Evolutionary conservation across 1,139 yeast genomes (phyloP).

Genomic region (Suhomyces terraborum): DNA sequence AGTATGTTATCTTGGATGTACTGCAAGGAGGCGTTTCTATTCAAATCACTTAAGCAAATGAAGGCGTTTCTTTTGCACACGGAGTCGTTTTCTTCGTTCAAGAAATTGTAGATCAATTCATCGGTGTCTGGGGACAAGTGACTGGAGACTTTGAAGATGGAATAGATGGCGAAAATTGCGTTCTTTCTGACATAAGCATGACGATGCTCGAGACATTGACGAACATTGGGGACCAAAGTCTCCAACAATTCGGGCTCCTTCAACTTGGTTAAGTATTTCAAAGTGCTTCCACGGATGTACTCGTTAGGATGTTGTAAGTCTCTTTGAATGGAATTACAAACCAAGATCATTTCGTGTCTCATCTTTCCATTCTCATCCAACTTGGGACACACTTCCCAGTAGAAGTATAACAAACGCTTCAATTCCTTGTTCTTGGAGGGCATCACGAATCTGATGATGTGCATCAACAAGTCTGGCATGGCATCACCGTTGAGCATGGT

Average conservation of each 20-base stretch:
- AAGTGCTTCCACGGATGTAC: constrained; percentile 91
- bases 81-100: constrained; percentile 83
- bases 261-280: constrained; percentile 86
- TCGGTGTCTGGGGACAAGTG: constrained; percentile 95
- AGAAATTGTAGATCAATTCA: constrained; percentile 72
- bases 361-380: constrained; percentile 83
- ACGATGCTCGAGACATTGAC: constrained; percentile 90
- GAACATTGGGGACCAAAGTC: constrained; percentile 90
- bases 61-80: constrained; percentile 97
- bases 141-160: constrained; percentile 79
- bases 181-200: constrained; percentile 98
- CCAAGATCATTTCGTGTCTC: constrained; percentile 98
- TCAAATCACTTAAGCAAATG: constrained; percentile 78
- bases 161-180: constrained; percentile 87
- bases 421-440: constrained; percentile 89
- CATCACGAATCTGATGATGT: constrained; percentile 94
- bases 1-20: constrained; percentile 75
- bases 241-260: constrained; percentile 93
- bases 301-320: constrained; percentile 98
- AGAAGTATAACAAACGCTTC: constrained; percentile 88
- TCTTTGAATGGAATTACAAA: constrained; percentile 95
- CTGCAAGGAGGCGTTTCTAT: constrained; percentile 80
- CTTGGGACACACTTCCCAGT: constrained; percentile 98
- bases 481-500: constrained; percentile 92
- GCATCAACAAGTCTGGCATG: constrained; percentile 95